phyloP scores from a whole-genome alignment of 2,329 filamentous ascomycete species.

The Fusarium oligoseptatum region DNA sequence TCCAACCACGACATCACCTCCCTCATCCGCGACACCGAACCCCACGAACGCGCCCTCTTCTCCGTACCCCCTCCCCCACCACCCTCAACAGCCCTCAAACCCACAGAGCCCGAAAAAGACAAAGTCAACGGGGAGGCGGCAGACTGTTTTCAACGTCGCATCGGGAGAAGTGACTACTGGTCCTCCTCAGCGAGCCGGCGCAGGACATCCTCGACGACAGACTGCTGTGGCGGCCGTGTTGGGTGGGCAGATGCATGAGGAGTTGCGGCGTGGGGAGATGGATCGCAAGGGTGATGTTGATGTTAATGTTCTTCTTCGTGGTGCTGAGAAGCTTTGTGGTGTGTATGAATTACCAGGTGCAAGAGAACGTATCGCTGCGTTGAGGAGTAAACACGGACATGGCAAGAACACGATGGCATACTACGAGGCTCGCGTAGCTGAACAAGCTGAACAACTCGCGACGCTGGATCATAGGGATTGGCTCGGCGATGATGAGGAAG shows the following conservation, averaged over 20 bases:
- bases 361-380: conserved; percentile 77
- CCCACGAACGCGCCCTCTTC: conserved; percentile 94
- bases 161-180: conserved; percentile 73
- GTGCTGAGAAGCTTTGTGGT: conserved; percentile 89
- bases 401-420: conserved; percentile 80
- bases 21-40: conserved; percentile 93
- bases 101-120: conserved; percentile 55
- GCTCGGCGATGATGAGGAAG: conserved; percentile 67
- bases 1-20: conserved; percentile 92
- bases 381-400: conserved; percentile 79
- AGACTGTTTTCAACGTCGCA: conserved; percentile 76
- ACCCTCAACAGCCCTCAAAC: conserved; percentile 51
- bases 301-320: conserved; percentile 84
- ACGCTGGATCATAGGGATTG: conserved; percentile 75
- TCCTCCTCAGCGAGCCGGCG: conserved; percentile 60
- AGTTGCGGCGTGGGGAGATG: conserved; percentile 73
- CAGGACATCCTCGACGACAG: conserved; percentile 69
- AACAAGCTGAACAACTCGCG: conserved; percentile 80
- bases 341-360: conserved; percentile 90
- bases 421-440: conserved; percentile 83
- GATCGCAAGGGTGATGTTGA: conserved; percentile 78
- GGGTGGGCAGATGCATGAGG: conserved; percentile 86
- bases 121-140: conserved; percentile 62
- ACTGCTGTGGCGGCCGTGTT: conserved; percentile 92
- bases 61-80: conserved; percentile 83